Conservation (phyloP, 257 asterid genomes). For the Solanum sejunctum region DNA sequence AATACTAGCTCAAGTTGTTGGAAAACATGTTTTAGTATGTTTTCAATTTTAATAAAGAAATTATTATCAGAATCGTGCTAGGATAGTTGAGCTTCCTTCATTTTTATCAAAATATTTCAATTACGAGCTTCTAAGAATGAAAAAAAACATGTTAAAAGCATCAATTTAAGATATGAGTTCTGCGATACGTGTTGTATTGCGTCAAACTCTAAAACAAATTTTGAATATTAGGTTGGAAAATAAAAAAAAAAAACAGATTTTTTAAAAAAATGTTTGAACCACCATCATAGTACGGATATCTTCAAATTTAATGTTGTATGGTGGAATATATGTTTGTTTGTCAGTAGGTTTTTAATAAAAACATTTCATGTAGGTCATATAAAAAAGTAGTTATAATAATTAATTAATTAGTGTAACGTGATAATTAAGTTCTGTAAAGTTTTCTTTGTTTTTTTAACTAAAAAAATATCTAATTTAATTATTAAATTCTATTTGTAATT, state of each 20-base stretch:
- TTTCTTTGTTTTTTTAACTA: background rate
- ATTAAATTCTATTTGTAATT: background rate
- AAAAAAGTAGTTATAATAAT: background rate
- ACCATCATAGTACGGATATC: background rate
- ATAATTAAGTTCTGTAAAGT: background rate
- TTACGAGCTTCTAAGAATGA: too few species aligned
- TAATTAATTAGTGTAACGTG: background rate
- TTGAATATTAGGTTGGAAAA: background rate
- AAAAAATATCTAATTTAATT: background rate
- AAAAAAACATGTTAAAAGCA: too few species aligned
- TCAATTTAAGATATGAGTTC: fast-evolving
- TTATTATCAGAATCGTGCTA: too few species aligned
- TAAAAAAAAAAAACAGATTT: background rate
- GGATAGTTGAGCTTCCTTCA: background rate
- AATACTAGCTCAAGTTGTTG: background rate
- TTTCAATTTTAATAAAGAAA: background rate
- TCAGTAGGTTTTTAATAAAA: background rate
- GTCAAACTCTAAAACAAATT: background rate
- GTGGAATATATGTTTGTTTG: background rate
- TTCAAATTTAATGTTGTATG: background rate
- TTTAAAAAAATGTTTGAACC: background rate
- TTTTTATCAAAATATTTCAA: too few species aligned
- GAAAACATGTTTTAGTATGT: background rate
- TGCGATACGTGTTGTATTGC: background rate
- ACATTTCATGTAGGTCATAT: background rate